Evolutionary conservation across 768 basidiomycete genomes (phyloP), one percentile per base, ranked within the genome.

Genomic region (Xerocomus brunneocitrinus): DNA sequence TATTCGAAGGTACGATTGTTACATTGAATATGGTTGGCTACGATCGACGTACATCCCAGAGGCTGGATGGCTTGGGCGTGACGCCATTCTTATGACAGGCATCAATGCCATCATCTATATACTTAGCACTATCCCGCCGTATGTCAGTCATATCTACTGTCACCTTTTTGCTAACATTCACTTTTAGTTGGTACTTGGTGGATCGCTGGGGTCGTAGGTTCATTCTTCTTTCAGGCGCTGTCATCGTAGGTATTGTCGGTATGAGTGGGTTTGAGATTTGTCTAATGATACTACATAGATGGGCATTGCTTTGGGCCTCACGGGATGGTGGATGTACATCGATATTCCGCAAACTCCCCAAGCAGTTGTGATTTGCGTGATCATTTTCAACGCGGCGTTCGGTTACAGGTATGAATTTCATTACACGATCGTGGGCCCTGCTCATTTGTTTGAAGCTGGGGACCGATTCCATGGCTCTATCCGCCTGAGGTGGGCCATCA

Each of bases 81-180:
- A 95, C 63, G 95, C 95, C 12, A 82, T 98, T 56, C 76, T 98
- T 25, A 98, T 98, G 95, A 91, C 94, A 12, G 95, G 94, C 2
- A 89, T 97, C 64, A 98, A 97, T 62, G 83, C 87, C 7, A 75
- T 89, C 50, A 85, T 92, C 55, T 92, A 92, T 58, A 63, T 91
- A 24, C 71, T 88, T 12, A 87, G 85, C 63, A 90, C 91, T 4
- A 70, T 95, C 38, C 91, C 91, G 5, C 87, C 93, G 87, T 92
- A 57, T 54, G 87, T 69, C n/a, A 28, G n/a, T 19, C 30, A 16
- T 43, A 19, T 40, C 8, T 43, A 1, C 24, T 54, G 25, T 48
- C 49, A 50, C 35, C 49, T 54, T 54, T 49, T 54, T 47, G 36
- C 54, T 46, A 46, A 58, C 36, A 24, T 42, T 50, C 12, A 13